These are phyloP conservation scores for Rhynchosporium graminicola DNA, from an alignment of 2,329 filamentous ascomycete genomes.

Conservation along the genomic window DNA sequence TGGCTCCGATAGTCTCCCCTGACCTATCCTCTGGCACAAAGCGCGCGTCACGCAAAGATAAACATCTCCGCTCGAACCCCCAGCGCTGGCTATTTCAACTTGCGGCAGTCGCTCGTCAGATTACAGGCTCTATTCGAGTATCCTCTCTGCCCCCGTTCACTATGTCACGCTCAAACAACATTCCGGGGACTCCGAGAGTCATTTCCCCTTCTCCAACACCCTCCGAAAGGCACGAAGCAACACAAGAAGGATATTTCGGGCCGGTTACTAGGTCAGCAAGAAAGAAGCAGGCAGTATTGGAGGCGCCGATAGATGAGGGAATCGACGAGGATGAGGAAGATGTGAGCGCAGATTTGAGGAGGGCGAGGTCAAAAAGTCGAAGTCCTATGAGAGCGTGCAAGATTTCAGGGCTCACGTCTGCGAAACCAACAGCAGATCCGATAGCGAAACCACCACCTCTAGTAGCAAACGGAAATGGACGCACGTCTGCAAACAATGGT, in stretches of 20 bases:
- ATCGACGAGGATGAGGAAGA: slow-evolving; percentile 47
- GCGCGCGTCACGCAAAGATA: slow-evolving; percentile 53
- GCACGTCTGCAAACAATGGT: slow-evolving; percentile 53
- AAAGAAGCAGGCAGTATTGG: slow-evolving; percentile 57
- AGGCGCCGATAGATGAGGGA: slow-evolving; percentile 62
- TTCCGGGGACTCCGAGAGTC: slow-evolving; percentile 81
- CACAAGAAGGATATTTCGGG: slow-evolving; percentile 65
- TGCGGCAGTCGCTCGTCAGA: slow-evolving; percentile 49
- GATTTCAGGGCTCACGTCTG: slow-evolving; percentile 54
- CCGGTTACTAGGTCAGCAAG: slow-evolving; percentile 77
- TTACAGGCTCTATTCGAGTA: slow-evolving; percentile 57
- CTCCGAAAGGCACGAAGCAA: slow-evolving; percentile 54
- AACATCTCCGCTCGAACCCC: slow-evolving; percentile 49
- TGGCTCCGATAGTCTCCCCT: slow-evolving; percentile 55
- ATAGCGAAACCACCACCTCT: slow-evolving; percentile 34
- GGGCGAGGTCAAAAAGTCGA: slow-evolving; percentile 39
- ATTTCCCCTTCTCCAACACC: slow-evolving; percentile 85
- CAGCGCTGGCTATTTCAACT: slow-evolving; percentile 51
- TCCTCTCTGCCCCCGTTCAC: slow-evolving; percentile 62
- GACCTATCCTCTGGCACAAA: slow-evolving; percentile 34
- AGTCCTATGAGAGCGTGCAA: slow-evolving; percentile 47
- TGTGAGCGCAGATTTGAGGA: slow-evolving; percentile 34
- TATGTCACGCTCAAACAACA: slow-evolving; percentile 46
- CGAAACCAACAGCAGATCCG: slow-evolving; percentile 44
- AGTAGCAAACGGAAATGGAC: slow-evolving; percentile 41